phyloP scores from a whole-genome alignment of 2,329 filamentous ascomycete genomes.

The Plectosphaerella sp. region DNA sequence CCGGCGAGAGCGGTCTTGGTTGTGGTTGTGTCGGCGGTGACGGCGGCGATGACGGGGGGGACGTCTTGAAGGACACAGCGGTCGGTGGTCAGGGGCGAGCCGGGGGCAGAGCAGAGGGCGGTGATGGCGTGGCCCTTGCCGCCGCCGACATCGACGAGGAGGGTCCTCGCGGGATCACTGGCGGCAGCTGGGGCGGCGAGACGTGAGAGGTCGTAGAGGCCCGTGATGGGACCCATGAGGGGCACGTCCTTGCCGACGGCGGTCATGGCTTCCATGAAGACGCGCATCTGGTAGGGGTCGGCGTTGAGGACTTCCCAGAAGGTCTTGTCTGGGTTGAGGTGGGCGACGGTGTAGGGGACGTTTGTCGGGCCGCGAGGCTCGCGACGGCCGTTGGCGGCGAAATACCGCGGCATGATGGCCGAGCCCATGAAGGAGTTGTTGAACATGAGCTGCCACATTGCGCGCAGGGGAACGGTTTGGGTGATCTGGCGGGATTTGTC shows the following conservation, averaged over 20 bases:
- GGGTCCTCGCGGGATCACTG: constrained; percentile 5
- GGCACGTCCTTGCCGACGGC: constrained; percentile 17
- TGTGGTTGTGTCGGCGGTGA: constrained; percentile 10
- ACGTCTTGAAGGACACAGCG: constrained; percentile 27
- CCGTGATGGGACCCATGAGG: constrained; percentile 19
- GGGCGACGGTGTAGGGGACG: constrained; percentile 21
- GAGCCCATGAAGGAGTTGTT: constrained; percentile 15
- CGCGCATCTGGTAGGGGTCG: constrained; percentile 17
- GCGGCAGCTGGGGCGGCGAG: constrained; percentile 7
- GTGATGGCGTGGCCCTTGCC: constrained; percentile 21
- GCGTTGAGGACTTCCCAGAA: constrained; percentile 26
- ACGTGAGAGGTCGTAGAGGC: constrained; percentile 27
- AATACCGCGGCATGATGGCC: constrained; percentile 23
- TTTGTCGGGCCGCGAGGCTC: constrained; percentile 21
- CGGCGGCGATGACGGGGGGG: constrained; percentile 21
- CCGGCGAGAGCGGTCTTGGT: constrained; percentile 4
- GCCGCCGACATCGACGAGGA: constrained; percentile 30
- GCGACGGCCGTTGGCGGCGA: constrained; percentile 22
- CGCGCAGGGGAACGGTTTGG: neutral
- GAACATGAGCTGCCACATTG: constrained; percentile 11
- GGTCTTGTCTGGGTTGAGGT: constrained; percentile 19
- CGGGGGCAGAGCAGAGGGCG: constrained; percentile 16
- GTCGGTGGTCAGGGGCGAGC: constrained; percentile 15
- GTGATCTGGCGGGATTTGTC: constrained; percentile 3
- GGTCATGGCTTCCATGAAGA: constrained; percentile 25